A percentile compares a stretch with the other conserved stretches of the same genome.
Evolutionary conservation across 495 filamentous ascomycete genomes (phyloP).

Genomic region (Xylaria sp.): DNA sequence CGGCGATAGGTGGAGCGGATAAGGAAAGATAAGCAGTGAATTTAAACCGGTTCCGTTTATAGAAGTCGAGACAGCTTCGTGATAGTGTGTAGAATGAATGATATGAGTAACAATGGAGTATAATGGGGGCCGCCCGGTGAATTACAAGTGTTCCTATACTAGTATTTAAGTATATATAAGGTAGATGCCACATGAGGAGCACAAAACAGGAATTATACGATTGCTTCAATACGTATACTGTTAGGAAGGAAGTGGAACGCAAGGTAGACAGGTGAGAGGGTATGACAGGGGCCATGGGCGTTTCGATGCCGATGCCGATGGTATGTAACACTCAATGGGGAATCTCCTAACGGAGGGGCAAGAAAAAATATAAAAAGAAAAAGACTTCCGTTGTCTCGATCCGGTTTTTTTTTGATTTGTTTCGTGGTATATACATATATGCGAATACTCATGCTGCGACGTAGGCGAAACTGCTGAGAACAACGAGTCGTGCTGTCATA

Average conservation of each 20-base stretch:
- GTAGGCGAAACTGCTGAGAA: background rate
- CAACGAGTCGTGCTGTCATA: background rate
- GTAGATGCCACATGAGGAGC: background rate
- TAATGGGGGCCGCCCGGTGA: background rate
- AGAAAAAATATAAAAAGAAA: no score
- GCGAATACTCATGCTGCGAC: no score
- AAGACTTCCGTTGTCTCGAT: no score
- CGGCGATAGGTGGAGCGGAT: no score
- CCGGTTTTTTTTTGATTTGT: no score
- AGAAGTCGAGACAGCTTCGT: background rate
- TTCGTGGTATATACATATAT: no score
- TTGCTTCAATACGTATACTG: background rate
- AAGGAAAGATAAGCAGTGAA: no score
- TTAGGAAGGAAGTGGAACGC: background rate
- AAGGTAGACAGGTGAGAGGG: background rate
- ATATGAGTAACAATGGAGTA: background rate
- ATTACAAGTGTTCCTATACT: no score
- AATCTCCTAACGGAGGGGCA: background rate
- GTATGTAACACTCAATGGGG: background rate
- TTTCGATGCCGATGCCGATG: background rate
- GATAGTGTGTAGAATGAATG: no score
- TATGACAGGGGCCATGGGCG: background rate
- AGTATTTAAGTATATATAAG: background rate
- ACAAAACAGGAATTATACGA: background rate
- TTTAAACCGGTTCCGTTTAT: background rate